phyloP scores from a whole-genome alignment of 75 land plant genomes.

The Picea sitchensis region DNA sequence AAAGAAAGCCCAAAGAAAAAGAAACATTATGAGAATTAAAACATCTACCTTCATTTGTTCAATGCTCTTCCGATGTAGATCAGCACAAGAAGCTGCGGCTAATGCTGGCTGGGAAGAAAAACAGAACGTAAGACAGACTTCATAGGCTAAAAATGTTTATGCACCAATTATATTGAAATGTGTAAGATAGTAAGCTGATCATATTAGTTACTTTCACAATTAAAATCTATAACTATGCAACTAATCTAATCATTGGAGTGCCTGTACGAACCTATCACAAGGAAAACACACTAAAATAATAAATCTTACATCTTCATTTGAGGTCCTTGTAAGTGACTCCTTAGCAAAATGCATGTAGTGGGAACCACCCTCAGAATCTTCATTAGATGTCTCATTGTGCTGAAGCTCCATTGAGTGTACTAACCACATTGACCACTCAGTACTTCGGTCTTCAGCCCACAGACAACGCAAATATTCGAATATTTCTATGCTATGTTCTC shows the following conservation, averaged over 20 bases:
- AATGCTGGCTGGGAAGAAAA: slow-evolving; percentile 46
- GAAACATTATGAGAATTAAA: not conserved
- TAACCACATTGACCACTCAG: slow-evolving; percentile 94
- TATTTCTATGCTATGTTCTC: slow-evolving; percentile 46
- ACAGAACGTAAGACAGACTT: not conserved
- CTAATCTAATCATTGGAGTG: not conserved
- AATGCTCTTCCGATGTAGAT: slow-evolving; percentile 76
- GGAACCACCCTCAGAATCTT: slow-evolving; percentile 1
- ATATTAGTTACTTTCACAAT: not conserved
- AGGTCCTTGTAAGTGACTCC: not conserved
- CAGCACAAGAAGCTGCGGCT: slow-evolving; percentile 59
- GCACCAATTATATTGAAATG: not conserved
- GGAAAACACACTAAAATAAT: not conserved
- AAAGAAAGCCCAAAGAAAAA: not conserved
- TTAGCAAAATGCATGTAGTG: slow-evolving; percentile 3
- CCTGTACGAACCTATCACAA: not conserved
- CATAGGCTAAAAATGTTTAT: not conserved
- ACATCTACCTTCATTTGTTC: slow-evolving; percentile 63
- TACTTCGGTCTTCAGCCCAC: slow-evolving; percentile 67
- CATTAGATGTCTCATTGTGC: not conserved
- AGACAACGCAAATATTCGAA: slow-evolving; percentile 44
- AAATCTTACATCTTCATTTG: slow-evolving; percentile 9
- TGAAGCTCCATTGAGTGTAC: slow-evolving; percentile 33
- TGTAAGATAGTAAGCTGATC: not conserved
- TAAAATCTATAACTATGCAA: not conserved